These are phyloP conservation scores for Neopestalotiopsis sp. DNA, from an alignment of 2,329 filamentous ascomycete genomes.

Conservation along the genomic window DNA sequence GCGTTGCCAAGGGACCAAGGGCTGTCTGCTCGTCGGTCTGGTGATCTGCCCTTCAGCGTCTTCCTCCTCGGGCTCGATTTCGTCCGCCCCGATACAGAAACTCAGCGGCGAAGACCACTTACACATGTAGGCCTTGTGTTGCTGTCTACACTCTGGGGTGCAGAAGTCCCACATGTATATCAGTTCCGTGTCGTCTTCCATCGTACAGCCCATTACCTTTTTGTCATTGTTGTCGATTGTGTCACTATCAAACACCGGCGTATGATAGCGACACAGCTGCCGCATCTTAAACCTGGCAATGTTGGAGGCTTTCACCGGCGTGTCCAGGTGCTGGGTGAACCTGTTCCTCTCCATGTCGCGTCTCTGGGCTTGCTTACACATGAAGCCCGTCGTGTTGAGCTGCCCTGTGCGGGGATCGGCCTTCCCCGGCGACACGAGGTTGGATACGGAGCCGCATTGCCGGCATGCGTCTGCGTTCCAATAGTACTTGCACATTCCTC, in stretches of 20 bases:
- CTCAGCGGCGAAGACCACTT: not conserved
- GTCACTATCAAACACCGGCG: not conserved
- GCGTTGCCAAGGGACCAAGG: too few species aligned
- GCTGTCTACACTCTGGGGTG: not conserved
- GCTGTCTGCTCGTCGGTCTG: too few species aligned
- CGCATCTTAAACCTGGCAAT: constrained; percentile 50
- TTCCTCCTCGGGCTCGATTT: not conserved
- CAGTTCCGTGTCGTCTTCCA: not conserved
- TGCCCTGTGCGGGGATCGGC: not conserved
- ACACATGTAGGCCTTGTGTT: not conserved
- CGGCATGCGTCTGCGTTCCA: constrained; percentile 10
- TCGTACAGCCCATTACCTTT: too few species aligned
- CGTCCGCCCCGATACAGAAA: not conserved
- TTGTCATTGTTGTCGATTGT: not conserved
- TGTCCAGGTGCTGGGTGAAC: constrained; percentile 47
- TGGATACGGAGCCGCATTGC: constrained; percentile 11
- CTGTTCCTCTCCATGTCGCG: not conserved
- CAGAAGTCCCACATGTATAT: not conserved
- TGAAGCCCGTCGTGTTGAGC: constrained; percentile 13
- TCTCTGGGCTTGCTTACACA: constrained; percentile 1
- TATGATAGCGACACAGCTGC: not conserved
- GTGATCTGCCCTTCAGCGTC: not conserved
- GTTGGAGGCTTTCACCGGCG: constrained; percentile 69
- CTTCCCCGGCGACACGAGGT: constrained; percentile 10
- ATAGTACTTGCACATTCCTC: constrained; percentile 14